Base-by-base conservation (phyloP, 78 protist species). In the Corallochytrium limacisporum region DNA sequence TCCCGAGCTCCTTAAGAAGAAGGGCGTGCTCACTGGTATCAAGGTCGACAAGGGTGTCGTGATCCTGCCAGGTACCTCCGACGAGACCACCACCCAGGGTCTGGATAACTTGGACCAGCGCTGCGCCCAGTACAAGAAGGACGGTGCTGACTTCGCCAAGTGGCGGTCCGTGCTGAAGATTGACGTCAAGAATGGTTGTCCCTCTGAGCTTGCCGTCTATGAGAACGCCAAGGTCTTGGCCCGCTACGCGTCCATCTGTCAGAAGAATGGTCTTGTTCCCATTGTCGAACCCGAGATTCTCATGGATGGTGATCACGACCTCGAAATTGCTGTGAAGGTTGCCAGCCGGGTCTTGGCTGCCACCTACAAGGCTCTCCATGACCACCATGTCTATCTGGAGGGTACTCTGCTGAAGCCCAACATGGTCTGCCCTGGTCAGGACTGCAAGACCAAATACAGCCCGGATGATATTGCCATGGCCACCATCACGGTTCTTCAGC, bases 101-200 rank as follows among this genome's bases (percentile, higher is more conserved):
- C 75, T 92, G 24, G 90, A 81, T 71, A 88, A 77, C 38, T 84
- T 90, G 28, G 81, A 37, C 40, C 73, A 81, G 44, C 78, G 93
- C 16, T 71, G 85, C 65, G 59, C 48, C 44, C 38, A 77, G 57
- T 92, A 90, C 83, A 82, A 90, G 79, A 39, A 65, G 56, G 69
- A 68, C 44, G 97, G 97, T 40, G 97, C 93, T n/a, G 80, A 91
- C 68, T 92, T 92, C 62, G 83, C 93, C 76, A 92, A 92, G 86
- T 88, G 90, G 83, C 77, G 90, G 35, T 79, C 47, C 26, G 93
- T 76, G 39, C 33, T 85, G 66, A 77, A 77, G 60, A 82, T 92
- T 71, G 74, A 74, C 74, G 71, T 71, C 47, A 48, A 28, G 32
- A 46, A 60, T 1, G 69, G 50, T 15, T 13, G 13, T n/a, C 90